A percentile compares a stretch with the other conserved stretches of the same genome.
phyloP scores from a whole-genome alignment of 1,284 basidiomycete genomes.

The Trichosporon sp. region DNA sequence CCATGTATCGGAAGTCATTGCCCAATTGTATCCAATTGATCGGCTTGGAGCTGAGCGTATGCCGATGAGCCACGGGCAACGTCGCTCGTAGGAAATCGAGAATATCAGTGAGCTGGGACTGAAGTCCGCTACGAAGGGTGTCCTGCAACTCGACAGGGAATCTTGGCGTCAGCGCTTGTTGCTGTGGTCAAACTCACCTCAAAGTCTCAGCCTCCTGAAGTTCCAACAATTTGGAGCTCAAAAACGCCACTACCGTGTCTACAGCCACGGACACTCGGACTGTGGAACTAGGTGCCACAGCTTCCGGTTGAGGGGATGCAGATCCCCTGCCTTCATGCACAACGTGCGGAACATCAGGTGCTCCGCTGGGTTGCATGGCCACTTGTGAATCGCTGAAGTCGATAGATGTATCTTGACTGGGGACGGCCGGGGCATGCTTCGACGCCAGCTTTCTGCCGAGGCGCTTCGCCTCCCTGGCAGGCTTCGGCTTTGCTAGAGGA shows the following conservation, averaged over 20 bases:
- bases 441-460: not conserved
- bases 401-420: not conserved
- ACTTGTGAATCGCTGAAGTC: not conserved
- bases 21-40: slow-evolving; percentile 69
- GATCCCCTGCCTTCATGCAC: not conserved
- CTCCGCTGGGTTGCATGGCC: not conserved
- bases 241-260: not conserved
- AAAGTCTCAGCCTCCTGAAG: not conserved
- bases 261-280: not conserved
- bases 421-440: not conserved
- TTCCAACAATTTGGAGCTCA: not conserved
- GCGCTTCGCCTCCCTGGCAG: not conserved
- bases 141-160: not conserved
- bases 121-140: not conserved
- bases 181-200: not conserved
- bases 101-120: slow-evolving; percentile 5
- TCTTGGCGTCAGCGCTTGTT: not conserved
- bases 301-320: not conserved
- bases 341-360: not conserved
- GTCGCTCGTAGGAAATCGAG: slow-evolving; percentile 28
- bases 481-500: not conserved
- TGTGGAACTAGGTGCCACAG: not conserved
- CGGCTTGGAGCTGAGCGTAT: slow-evolving; percentile 55
- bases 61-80: slow-evolving; percentile 71
- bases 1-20: slow-evolving; percentile 76